Conservation (phyloP, 192 early-diverging fungal genomes). For the Podila clonocystis region DNA sequence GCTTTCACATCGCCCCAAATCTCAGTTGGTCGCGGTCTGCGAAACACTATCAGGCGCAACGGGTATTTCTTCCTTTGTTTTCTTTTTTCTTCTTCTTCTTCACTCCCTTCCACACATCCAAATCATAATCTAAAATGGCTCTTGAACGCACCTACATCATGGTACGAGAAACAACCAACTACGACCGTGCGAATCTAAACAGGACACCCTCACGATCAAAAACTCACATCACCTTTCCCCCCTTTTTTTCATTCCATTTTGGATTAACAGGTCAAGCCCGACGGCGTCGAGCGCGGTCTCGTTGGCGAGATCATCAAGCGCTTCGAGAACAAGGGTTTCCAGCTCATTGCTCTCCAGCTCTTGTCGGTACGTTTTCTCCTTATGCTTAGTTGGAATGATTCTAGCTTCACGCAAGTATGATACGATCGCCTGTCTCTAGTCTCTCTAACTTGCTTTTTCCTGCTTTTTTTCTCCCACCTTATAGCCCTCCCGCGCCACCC, state of each 20-base stretch:
- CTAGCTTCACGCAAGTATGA: too few relatives aligned
- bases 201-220: not conserved
- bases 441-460: slow-evolving; percentile 8
- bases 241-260: not conserved
- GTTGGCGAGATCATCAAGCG: slow-evolving; percentile 87
- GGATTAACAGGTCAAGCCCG: slow-evolving; percentile 73
- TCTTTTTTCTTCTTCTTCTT: slow-evolving; percentile 25
- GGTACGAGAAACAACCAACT: slow-evolving; percentile 23
- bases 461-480: not conserved
- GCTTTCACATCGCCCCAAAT: too few relatives aligned
- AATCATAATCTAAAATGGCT: slow-evolving; percentile 30
- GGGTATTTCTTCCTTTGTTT: slow-evolving; percentile 18
- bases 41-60: too few relatives aligned
- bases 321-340: slow-evolving; percentile 92
- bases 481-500: slow-evolving; percentile 66
- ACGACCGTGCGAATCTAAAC: not conserved
- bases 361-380: slow-evolving; percentile 49
- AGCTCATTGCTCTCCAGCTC: slow-evolving; percentile 88
- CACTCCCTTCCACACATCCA: slow-evolving; percentile 14
- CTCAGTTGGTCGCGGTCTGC: too few relatives aligned
- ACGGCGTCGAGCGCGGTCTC: slow-evolving; percentile 88
- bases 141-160: slow-evolving; percentile 52
- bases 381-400: too few relatives aligned
- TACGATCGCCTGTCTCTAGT: too few relatives aligned
- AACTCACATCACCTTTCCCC: not conserved